Percentiles rank a stretch among this genome's conserved stretches.
Conservation (phyloP, 257 asterid species). For the Euphrasia confusa region DNA sequence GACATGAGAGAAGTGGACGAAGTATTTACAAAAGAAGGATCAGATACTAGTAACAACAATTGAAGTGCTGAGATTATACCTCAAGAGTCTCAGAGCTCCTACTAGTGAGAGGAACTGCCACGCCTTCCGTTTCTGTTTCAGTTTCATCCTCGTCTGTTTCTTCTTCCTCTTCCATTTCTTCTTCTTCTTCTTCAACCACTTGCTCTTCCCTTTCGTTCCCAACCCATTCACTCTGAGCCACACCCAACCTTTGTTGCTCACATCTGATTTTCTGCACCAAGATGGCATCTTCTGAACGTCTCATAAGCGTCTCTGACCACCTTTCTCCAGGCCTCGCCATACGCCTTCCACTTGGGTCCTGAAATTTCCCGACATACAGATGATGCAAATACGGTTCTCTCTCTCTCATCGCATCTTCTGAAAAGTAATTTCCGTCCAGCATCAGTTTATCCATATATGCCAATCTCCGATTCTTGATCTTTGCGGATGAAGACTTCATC, state of each 20-base stretch:
- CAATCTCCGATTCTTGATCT: slow-evolving; percentile 75
- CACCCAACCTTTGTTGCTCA: slow-evolving; percentile 85
- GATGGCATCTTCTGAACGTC: slow-evolving; percentile 76
- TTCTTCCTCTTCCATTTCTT: slow-evolving; percentile 35
- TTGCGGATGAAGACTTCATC: slow-evolving; percentile 53
- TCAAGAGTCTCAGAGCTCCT: slow-evolving; percentile 34
- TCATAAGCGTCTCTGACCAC: slow-evolving; percentile 91
- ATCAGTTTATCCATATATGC: slow-evolving; percentile 78
- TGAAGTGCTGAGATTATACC: slow-evolving; percentile 34
- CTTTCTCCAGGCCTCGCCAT: slow-evolving; percentile 98
- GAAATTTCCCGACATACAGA: slow-evolving; percentile 87
- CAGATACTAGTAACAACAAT: slow-evolving; percentile 7
- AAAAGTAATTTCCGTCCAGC: slow-evolving; percentile 63
- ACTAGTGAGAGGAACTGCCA: slow-evolving; percentile 23
- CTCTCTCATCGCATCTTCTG: slow-evolving; percentile 98
- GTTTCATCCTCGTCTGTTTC: slow-evolving; percentile 44
- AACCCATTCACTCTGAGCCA: slow-evolving; percentile 82
- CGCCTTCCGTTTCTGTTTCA: slow-evolving; percentile 25
- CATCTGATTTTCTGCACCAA: slow-evolving; percentile 75
- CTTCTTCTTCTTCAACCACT: slow-evolving; percentile 40
- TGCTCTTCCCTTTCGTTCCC: slow-evolving; percentile 47
- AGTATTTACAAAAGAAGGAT: no score
- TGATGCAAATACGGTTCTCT: slow-evolving; percentile 95
- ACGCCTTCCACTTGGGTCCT: slow-evolving; percentile 78
- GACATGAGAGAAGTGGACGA: neutral